Evolutionary conservation across 176 grass and related monocot species (phyloP).

Genomic region (Bonia amplexicaulis): DNA sequence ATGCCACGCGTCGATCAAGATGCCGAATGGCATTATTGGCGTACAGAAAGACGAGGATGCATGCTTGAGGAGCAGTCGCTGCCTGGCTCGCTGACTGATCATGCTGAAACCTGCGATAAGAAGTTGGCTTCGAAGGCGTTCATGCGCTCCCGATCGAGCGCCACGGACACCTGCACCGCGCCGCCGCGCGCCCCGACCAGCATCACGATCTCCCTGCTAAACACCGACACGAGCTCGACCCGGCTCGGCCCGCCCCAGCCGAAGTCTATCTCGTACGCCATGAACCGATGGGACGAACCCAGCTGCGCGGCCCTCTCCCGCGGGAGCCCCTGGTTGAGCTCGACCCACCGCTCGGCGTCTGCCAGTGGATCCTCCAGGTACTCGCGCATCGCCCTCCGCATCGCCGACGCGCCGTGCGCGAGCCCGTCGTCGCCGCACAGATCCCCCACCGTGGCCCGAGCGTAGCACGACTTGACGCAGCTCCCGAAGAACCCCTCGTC

Average conservation of each 20-base stretch:
- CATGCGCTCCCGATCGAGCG: not conserved
- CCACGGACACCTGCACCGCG: constrained; percentile 38
- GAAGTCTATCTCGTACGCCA: constrained; percentile 51
- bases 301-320: not conserved
- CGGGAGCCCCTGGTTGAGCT: not conserved
- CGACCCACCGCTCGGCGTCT: not conserved
- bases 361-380: not conserved
- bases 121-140: constrained; percentile 6
- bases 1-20: not conserved
- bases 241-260: constrained; percentile 47
- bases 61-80: too few species aligned
- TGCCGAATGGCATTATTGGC: too few species aligned
- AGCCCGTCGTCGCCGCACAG: not conserved
- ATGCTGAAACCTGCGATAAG: not conserved
- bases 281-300: constrained; percentile 37
- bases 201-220: not conserved
- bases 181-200: constrained; percentile 33
- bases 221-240: constrained; percentile 39
- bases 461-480: not conserved
- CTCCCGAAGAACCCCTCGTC: constrained; percentile 45
- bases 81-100: not conserved
- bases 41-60: too few species aligned
- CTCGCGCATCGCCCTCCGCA: constrained; percentile 1
- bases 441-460: not conserved
- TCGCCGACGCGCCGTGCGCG: not conserved